Evolutionary conservation across 2,329 filamentous ascomycete species (phyloP), one percentile per base, ranked within the genome.

Genomic region (Fusarium goolgardi): DNA sequence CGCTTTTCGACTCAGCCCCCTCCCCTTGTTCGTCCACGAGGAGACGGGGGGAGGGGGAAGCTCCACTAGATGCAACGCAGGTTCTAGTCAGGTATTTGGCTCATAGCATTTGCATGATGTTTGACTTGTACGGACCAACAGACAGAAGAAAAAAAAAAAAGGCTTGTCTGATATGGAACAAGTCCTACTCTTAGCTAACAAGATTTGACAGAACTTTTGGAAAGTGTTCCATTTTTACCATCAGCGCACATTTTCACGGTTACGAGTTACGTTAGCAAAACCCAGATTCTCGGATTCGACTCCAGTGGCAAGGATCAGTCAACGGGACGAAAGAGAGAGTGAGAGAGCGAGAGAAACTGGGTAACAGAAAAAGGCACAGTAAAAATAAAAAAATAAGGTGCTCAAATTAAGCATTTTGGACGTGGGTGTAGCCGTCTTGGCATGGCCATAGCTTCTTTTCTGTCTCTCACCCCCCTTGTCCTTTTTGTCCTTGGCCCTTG

Each of bases 391-490:
- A 64, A 67, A 51, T 60, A 64, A 67, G 59, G 59, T 64, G 29
- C 39, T 65, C 20, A 44, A 59, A 57, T 55, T 58, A 54, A 67
- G 53, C 53, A 63, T 68, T 56, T 64, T 51, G 55, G 32, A 65
- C 67, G 40, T 68, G 67, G 67, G 59, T 32, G 67, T 58, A 70
- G 63, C 67, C 67, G 67, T 59, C 67, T 70, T 70, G 67, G 67
- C 67, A 68, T 56, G 31, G 51, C 35, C 51, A 46, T 54, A 54
- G 31, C 40, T 25, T 37, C 47, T n/a, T 12, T 20, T 20, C 13
- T 39, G 31, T 34, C 25, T 29, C 10, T 29, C 27, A 29, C 43
- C 25, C 32, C 32, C 13, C 35, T 20, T 39, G 35, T 13, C n/a
- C 11, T 20, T 37, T 35, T 6, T 6, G 16, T 11, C 9, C 16